Conservation (phyloP, 2,329 filamentous ascomycete species). For the Fusarium pseudoanthophilum region DNA sequence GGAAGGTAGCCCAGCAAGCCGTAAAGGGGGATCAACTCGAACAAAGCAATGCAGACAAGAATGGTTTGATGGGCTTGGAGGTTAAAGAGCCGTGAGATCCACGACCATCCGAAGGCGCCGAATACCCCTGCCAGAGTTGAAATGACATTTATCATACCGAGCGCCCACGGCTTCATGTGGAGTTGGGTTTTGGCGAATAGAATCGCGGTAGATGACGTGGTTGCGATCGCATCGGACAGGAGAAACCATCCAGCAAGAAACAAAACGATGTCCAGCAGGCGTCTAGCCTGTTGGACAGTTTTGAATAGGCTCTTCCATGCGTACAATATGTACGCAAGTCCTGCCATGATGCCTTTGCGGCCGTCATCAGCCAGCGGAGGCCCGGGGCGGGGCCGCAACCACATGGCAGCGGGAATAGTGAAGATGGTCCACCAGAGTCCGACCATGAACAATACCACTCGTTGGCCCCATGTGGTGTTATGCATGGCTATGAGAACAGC, state of each 20-base stretch:
- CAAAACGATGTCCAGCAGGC: conserved; percentile 77
- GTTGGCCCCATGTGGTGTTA: conserved; percentile 85
- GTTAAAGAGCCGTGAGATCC: conserved; percentile 74
- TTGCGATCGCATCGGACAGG: conserved; percentile 92
- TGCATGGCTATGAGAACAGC: conserved; percentile 77
- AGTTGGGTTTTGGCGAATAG: conserved; percentile 95
- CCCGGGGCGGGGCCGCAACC: conserved; percentile 88
- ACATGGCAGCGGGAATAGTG: conserved; percentile 86
- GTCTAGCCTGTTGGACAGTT: conserved; percentile 79
- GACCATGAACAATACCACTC: conserved; percentile 86
- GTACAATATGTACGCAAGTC: conserved; percentile 78
- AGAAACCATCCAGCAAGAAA: conserved; percentile 94
- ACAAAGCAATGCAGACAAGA: conserved; percentile 87
- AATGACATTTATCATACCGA: conserved; percentile 94
- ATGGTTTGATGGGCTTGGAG: conserved; percentile 88
- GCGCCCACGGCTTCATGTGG: conserved; percentile 85
- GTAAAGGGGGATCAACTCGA: conserved; percentile 93
- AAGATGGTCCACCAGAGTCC: conserved; percentile 95
- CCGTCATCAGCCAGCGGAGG: conserved; percentile 72
- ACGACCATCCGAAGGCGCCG: conserved; percentile 91
- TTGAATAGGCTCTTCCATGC: conserved; percentile 89
- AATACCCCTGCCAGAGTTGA: conserved; percentile 84
- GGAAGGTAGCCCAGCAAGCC: conserved; percentile 89
- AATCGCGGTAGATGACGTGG: conserved; percentile 92
- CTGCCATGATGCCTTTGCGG: conserved; percentile 55